A percentile compares a stretch with the other conserved stretches of the same genome.
phyloP scores from a whole-genome alignment of 2,329 filamentous ascomycete species.

The Fulvia fulva region DNA sequence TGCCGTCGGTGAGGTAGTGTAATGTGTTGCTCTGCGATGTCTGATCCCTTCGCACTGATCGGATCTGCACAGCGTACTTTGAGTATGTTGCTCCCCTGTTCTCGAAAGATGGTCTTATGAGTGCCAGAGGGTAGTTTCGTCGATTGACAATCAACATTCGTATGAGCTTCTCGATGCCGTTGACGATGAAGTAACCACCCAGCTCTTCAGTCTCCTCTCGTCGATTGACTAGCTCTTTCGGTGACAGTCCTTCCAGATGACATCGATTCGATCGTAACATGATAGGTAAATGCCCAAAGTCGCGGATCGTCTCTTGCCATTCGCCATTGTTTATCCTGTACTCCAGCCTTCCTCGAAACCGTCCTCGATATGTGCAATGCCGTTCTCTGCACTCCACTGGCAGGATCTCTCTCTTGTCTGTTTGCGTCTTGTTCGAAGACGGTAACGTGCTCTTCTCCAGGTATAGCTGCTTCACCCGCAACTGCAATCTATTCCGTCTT shows the following conservation, averaged over 20 bases:
- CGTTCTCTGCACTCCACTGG: constrained; percentile 93
- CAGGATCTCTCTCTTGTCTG: constrained; percentile 75
- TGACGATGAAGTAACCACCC: constrained; percentile 95
- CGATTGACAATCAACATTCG: constrained; percentile 85
- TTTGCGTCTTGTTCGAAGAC: constrained; percentile 74
- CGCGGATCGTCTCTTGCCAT: constrained; percentile 74
- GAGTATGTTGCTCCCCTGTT: constrained; percentile 86
- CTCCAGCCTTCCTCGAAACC: constrained; percentile 76
- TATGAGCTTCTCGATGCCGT: constrained; percentile 95
- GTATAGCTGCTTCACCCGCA: constrained; percentile 76
- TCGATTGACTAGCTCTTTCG: constrained; percentile 72
- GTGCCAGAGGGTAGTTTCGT: constrained; percentile 93
- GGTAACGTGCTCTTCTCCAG: constrained; percentile 80
- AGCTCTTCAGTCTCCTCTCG: constrained; percentile 97
- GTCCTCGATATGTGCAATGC: constrained; percentile 85
- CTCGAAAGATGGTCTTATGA: constrained; percentile 82
- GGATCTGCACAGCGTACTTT: constrained; percentile 82
- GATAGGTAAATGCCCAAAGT: constrained; percentile 83
- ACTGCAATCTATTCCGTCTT: constrained; percentile 62
- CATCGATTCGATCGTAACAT: constrained; percentile 92
- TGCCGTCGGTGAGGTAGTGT: constrained; percentile 92
- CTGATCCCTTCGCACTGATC: constrained; percentile 92
- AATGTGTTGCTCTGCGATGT: constrained; percentile 96
- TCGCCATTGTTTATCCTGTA: constrained; percentile 85
- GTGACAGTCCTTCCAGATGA: constrained; percentile 81